Conservation (phyloP, 768 basidiomycete species). For the Auricularia cornea region DNA sequence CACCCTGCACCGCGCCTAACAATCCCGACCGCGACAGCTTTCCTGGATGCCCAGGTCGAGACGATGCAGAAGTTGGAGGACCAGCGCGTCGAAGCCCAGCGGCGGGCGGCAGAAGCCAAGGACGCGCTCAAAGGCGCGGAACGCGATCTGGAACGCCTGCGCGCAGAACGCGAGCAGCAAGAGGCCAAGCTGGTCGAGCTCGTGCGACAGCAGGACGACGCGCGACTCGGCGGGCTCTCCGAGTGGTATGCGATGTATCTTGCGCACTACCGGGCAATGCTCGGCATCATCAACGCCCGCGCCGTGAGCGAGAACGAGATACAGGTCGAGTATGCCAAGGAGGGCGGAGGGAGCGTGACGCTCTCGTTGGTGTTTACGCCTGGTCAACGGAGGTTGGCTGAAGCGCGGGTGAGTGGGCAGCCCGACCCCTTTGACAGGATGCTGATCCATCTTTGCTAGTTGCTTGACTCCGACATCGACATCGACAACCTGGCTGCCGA, state of each 20-base stretch:
- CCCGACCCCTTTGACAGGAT: not conserved
- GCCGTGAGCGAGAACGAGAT: not conserved
- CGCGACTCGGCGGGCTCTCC: slow-evolving; percentile 53
- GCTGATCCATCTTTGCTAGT: not conserved
- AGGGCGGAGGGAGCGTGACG: not conserved
- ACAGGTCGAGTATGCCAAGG: not conserved
- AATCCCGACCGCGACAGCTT: slow-evolving; percentile 60
- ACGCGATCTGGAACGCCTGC: slow-evolving; percentile 47
- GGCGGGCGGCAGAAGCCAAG: slow-evolving; percentile 44
- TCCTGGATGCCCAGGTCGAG: slow-evolving; percentile 64
- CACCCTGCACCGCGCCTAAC: slow-evolving; percentile 78
- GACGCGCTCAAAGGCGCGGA: slow-evolving; percentile 51
- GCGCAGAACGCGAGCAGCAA: slow-evolving; percentile 54
- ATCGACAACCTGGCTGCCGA: not conserved
- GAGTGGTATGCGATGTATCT: slow-evolving; percentile 44
- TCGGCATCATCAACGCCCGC: not conserved
- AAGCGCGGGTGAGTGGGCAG: not conserved
- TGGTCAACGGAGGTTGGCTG: not conserved
- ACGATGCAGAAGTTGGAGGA: slow-evolving; percentile 75
- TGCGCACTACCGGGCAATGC: not conserved
- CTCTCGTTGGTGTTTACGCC: not conserved
- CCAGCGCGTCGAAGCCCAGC: slow-evolving; percentile 46
- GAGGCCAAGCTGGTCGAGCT: slow-evolving; percentile 59
- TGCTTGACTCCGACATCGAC: not conserved
- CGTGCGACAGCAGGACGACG: slow-evolving; percentile 46